Evolutionary conservation across 495 filamentous ascomycete genomes (phyloP).

Genomic region (Aspergillus funiculosus): DNA sequence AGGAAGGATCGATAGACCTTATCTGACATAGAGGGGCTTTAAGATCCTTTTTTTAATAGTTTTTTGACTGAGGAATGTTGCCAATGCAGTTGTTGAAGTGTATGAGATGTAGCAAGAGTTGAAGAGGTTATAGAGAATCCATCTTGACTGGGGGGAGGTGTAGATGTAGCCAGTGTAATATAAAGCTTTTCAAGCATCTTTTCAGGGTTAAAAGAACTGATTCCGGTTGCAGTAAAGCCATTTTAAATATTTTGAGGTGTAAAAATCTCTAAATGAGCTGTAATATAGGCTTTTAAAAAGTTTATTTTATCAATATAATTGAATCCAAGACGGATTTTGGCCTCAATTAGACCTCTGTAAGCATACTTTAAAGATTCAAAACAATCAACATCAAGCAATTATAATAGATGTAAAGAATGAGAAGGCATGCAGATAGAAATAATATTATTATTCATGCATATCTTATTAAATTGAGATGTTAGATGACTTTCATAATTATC

Average conservation of each 20-base stretch:
- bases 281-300: constrained; percentile 13
- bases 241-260: constrained; percentile 11
- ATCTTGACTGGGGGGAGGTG: too few relatives aligned
- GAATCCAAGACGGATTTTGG: constrained; percentile 6
- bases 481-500: constrained; percentile 24
- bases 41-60: too few relatives aligned
- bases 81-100: too few relatives aligned
- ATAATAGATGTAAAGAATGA: constrained; percentile 19
- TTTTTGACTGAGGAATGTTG: too few relatives aligned
- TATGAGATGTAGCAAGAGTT: too few relatives aligned
- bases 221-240: constrained; percentile 4
- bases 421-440: constrained; percentile 21
- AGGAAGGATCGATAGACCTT: too few relatives aligned
- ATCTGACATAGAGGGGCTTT: too few relatives aligned
- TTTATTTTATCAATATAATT: constrained; percentile 17
- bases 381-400: constrained; percentile 3
- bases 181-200: too few relatives aligned
- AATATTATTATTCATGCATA: constrained; percentile 20
- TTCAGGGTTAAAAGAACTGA: not conserved
- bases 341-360: constrained; percentile 9
- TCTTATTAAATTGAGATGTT: constrained; percentile 20
- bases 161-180: too few relatives aligned
- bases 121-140: too few relatives aligned
- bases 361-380: constrained; percentile 11
- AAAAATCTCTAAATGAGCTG: constrained; percentile 6